These are phyloP conservation scores for Mucor mucedo DNA, from an alignment of 371 early-diverging fungal species.

Conservation along the genomic window DNA sequence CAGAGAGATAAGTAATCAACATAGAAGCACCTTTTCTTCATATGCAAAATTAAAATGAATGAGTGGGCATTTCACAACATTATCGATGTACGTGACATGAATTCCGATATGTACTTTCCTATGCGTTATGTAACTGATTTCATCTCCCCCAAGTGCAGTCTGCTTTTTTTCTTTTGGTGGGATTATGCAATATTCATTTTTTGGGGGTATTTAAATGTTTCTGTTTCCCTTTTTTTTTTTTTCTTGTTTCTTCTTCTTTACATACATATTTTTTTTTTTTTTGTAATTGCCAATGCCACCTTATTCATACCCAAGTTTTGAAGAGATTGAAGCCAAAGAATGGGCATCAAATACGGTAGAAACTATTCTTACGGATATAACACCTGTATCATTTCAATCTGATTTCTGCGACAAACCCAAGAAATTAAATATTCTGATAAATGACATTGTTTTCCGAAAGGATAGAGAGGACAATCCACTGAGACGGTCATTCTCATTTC, in stretches of 20 bases:
- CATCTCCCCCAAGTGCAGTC: background rate
- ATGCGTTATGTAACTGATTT: background rate
- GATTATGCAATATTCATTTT: conserved; percentile 1
- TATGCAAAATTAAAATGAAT: no score
- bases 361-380: conserved; percentile 31
- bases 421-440: background rate
- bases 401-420: conserved; percentile 5
- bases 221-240: conserved; percentile 12
- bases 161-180: background rate
- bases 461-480: background rate
- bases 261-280: conserved; percentile 4
- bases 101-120: background rate
- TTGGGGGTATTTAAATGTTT: conserved; percentile 11
- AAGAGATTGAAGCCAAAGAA: conserved; percentile 42
- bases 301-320: conserved; percentile 37
- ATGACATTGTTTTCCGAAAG: background rate
- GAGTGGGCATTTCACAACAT: no score
- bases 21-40: no score
- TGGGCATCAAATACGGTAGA: conserved; percentile 44
- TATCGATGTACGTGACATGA: background rate
- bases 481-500: conserved; percentile 40
- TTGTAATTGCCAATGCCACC: conserved; percentile 19
- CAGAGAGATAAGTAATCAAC: conserved; percentile 2
- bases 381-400: conserved; percentile 38
- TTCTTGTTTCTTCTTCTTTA: conserved; percentile 16